These are phyloP conservation scores for Fomitopsis pinicola DNA, from an alignment of 1,284 basidiomycete species.

Conservation along the genomic window DNA sequence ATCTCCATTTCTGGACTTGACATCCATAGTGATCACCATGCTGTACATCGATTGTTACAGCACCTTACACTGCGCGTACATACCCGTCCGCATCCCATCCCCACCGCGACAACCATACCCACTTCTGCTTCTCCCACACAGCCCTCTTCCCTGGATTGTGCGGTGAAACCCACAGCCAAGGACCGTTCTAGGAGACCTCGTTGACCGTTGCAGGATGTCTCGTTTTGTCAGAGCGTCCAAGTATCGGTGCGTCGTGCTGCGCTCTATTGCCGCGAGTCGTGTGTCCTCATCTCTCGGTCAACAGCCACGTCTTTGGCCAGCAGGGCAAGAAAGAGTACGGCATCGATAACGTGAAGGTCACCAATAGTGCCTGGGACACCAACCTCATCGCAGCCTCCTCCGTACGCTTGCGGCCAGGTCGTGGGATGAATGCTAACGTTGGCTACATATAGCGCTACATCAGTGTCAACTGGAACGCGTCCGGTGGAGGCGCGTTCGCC, in stretches of 20 bases:
- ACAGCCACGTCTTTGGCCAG: conserved; percentile 88
- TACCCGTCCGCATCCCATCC: not conserved
- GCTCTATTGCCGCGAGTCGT: not conserved
- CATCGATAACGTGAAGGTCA: conserved; percentile 90
- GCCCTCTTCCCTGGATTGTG: not conserved
- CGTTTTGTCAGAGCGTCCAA: conserved; percentile 70
- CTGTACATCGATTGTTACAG: not conserved
- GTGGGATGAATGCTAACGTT: conserved; percentile 5
- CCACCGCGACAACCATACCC: not conserved
- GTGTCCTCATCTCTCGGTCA: conserved; percentile 10
- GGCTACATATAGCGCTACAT: conserved; percentile 63
- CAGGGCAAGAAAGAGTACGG: conserved; percentile 78
- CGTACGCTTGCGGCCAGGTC: conserved; percentile 36
- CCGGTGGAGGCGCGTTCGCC: conserved; percentile 94
- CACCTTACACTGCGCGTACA: not conserved
- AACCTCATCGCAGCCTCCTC: conserved; percentile 88
- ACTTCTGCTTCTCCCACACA: not conserved
- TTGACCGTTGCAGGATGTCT: conserved; percentile 42
- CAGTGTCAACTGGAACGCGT: conserved; percentile 92
- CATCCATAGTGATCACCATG: not conserved
- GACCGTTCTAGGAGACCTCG: not conserved
- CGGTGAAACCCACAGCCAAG: not conserved
- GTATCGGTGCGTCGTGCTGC: conserved; percentile 56
- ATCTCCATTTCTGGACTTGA: conserved; percentile 5
- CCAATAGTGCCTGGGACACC: conserved; percentile 93